These are phyloP conservation scores for Phaeophleospora eucalypticola DNA, from an alignment of 2,329 filamentous ascomycete genomes.

Conservation along the genomic window DNA sequence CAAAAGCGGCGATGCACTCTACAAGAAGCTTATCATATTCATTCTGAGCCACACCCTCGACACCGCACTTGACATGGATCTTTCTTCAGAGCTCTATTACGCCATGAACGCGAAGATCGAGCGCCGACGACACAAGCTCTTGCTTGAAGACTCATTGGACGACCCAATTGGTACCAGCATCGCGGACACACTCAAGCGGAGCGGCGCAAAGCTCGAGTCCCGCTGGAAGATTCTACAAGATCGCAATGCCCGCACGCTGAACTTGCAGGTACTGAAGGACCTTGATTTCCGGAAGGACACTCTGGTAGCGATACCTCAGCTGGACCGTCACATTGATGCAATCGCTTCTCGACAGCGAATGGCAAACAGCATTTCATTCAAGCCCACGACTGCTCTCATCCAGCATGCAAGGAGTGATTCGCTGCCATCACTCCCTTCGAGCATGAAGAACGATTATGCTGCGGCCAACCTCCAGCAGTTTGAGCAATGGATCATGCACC, in stretches of 20 bases:
- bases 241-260: neutral
- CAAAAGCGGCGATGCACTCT: conserved; percentile 26
- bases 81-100: conserved; percentile 14
- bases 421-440: conserved; percentile 13
- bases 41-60: conserved; percentile 51
- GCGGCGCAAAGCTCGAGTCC: neutral
- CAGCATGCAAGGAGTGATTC: neutral
- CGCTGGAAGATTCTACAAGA: conserved; percentile 11
- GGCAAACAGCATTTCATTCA: too few species aligned
- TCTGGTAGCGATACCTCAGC: conserved; percentile 8
- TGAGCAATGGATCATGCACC: conserved; percentile 18
- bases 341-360: conserved; percentile 4
- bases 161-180: neutral
- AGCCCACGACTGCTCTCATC: conserved; percentile 10
- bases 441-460: conserved; percentile 2
- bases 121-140: conserved; percentile 23
- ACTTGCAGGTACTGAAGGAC: neutral
- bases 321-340: conserved; percentile 18
- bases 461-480: conserved; percentile 16
- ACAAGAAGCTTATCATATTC: conserved; percentile 36
- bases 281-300: conserved; percentile 19
- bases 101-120: conserved; percentile 26
- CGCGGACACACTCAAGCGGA: neutral
- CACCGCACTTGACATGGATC: neutral
- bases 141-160: neutral